Evolutionary conservation across 2,329 filamentous ascomycete genomes (phyloP), one percentile per base, ranked within the genome.

Genomic region (Graphiopsis chlorocephala): DNA sequence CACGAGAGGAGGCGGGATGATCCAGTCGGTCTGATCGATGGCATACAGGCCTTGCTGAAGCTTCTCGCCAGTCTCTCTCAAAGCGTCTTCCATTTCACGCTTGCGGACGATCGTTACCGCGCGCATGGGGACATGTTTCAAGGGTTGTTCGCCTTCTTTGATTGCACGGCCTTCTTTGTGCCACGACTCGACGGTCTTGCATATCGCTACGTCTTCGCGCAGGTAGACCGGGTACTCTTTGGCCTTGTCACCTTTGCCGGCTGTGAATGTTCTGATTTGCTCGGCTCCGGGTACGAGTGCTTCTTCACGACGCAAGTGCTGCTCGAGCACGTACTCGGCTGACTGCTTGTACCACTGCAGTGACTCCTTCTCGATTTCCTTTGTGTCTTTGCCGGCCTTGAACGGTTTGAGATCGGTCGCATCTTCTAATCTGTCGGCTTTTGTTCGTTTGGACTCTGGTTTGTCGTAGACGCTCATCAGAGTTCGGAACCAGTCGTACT

Each of bases 101-200:
- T 93, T 91, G 25, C 95, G 86, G 61, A 93, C 92, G 2, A 91
- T 85, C 0, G 95, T 99, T 3, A 97, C 94, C 17, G 93, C 95
- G 48, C 95, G 90, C 74, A 95, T 93, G 0, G 94, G 92, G 0
- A 97, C 95, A 48, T 86, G 84, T 76, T 99, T 99, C 66, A 97
- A 79, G 0, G 95, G 91, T 57, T 87, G 79, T 69, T 90, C 88
- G 3, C 91, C 92, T 0, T 82, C 73, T 28, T 86, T 84, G 3
- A 95, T 88, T 28, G 88, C 89, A 12, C 94, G 86, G 0, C 95
- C 95, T 81, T 97, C 94, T 75, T 97, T 97, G 75, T 98, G 95
- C 95, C 95, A 99, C 1, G 92, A 97, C 75, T 99, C 95, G 1
- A 91, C 90, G 29, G 92, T 96, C 77, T 97, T 93, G 75, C 96